phyloP scores from a whole-genome alignment of 2,329 filamentous ascomycete genomes.

The Aspergillus oerlinghausenensis region DNA sequence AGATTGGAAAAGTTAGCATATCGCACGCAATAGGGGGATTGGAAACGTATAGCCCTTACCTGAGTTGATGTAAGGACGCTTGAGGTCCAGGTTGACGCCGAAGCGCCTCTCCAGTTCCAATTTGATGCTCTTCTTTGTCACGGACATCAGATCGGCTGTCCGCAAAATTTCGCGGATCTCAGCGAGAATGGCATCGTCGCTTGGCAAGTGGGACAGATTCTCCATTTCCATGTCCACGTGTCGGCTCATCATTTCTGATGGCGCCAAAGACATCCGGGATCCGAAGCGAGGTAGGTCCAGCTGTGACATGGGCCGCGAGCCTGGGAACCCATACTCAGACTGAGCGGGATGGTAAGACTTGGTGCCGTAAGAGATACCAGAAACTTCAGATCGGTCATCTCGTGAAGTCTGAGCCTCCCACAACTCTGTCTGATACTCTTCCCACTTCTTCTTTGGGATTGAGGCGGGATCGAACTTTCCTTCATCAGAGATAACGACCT shows the following conservation, averaged over 20 bases:
- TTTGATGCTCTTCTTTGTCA: constrained; percentile 99
- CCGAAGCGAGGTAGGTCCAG: constrained; percentile 53
- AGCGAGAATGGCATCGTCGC: constrained; percentile 81
- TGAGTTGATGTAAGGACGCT: constrained; percentile 89
- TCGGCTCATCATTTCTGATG: constrained; percentile 65
- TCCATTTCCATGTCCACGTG: constrained; percentile 67
- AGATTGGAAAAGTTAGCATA: constrained; percentile 17
- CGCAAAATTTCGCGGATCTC: constrained; percentile 93
- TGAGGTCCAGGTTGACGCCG: constrained; percentile 76
- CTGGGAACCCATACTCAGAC: constrained; percentile 68
- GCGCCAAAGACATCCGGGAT: constrained; percentile 75
- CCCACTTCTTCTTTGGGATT: constrained; percentile 98
- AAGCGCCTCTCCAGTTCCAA: constrained; percentile 87
- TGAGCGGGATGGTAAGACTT: constrained; percentile 63
- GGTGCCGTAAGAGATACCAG: constrained; percentile 91
- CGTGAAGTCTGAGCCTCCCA: constrained; percentile 91
- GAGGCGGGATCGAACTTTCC: constrained; percentile 92
- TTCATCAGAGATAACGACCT: constrained; percentile 91
- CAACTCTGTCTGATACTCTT: constrained; percentile 95
- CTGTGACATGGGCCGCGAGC: constrained; percentile 57
- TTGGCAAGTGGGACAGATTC: constrained; percentile 71
- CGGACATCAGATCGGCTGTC: constrained; percentile 91
- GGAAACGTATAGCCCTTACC: constrained; percentile 54
- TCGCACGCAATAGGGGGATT: constrained; percentile 3
- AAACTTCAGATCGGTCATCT: constrained; percentile 80